Base-by-base conservation (phyloP, 495 filamentous ascomycete genomes). In the Hypoxylon trugodes region DNA sequence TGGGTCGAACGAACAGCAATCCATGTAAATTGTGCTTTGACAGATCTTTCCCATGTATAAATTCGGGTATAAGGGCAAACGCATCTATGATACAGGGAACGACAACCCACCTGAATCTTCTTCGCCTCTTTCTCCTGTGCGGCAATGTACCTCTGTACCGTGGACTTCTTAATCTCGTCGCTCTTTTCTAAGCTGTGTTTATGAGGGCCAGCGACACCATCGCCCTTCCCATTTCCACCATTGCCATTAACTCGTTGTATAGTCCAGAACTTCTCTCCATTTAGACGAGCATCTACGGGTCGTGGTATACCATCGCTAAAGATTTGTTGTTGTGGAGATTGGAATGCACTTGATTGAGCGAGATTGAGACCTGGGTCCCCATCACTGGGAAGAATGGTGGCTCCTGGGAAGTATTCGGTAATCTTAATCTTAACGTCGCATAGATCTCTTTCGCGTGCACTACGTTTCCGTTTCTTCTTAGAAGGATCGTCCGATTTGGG, bases 371-470 rank as follows among this genome's bases (percentile, higher is more conserved):
- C 50, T 56, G 62, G 40, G 36, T 66, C 55, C 6, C 46, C 63
- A 22, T 66, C 59, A 66, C 73, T 67, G 49, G 69, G 57, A 15
- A 61, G 41, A 53, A 71, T 73, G 46, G 76, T 75, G n/a, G 82
- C 79, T 1, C 82, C 84, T 4, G 89, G 83, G 43, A 88, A 86
- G 70, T 90, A 90, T 72, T 96, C 90, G 3, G 90, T 92, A 52
- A 96, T 93, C 75, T 95, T 96, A 71, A 96, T 94, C 73, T 95
- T 96, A 62, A 96, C 90, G 72, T 95, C 90, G 74, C 92, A 96
- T 18, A 94, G 82, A 72, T 95, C 89, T 0, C 89, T 82, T 69
- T 90, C 86, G 35, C 92, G 80, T 16, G 88, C 89, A 10, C 83
- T 86, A 18, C 92, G 88, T 74, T 93, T 95, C 46, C 92, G 84